phyloP scores from a whole-genome alignment of 768 basidiomycete species.

The Cytidiella melzeri region DNA sequence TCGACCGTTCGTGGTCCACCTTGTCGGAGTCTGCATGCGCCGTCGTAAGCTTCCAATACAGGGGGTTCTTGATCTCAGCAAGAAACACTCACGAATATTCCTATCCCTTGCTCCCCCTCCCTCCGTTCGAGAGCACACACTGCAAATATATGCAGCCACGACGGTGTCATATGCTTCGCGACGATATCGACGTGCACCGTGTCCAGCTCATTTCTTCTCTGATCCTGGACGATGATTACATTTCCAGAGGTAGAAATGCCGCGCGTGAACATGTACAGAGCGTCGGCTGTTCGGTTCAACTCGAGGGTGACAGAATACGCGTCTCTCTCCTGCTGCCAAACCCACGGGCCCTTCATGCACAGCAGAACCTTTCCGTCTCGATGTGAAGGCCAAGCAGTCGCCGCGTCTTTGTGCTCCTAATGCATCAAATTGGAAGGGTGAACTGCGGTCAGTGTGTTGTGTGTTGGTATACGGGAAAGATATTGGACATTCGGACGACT shows the following conservation, averaged over 20 bases:
- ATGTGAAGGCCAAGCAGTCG: slow-evolving; percentile 4
- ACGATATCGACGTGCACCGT: slow-evolving; percentile 15
- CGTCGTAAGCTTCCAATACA: no score
- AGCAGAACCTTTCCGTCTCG: slow-evolving; percentile 16
- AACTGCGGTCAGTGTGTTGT: no score
- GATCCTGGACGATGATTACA: slow-evolving; percentile 10
- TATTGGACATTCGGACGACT: no score
- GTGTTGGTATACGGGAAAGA: no score
- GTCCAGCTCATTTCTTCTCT: slow-evolving; percentile 4
- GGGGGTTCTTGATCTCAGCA: background rate
- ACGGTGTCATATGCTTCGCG: background rate
- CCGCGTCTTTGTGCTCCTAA: background rate
- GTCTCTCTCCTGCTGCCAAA: background rate
- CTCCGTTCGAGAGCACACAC: slow-evolving; percentile 17
- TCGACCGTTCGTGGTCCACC: slow-evolving; percentile 3
- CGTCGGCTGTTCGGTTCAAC: slow-evolving; percentile 13
- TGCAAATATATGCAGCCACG: slow-evolving; percentile 5
- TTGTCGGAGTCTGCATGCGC: slow-evolving; percentile 26
- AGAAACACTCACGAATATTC: slow-evolving; percentile 23
- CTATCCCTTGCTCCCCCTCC: slow-evolving; percentile 19
- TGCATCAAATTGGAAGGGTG: no score
- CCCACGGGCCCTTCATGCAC: slow-evolving; percentile 7
- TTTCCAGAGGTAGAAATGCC: slow-evolving; percentile 11
- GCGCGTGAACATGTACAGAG: slow-evolving; percentile 13
- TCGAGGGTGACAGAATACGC: slow-evolving; percentile 7